Conservation (phyloP, 768 basidiomycete species). For the Galerina marginata region DNA sequence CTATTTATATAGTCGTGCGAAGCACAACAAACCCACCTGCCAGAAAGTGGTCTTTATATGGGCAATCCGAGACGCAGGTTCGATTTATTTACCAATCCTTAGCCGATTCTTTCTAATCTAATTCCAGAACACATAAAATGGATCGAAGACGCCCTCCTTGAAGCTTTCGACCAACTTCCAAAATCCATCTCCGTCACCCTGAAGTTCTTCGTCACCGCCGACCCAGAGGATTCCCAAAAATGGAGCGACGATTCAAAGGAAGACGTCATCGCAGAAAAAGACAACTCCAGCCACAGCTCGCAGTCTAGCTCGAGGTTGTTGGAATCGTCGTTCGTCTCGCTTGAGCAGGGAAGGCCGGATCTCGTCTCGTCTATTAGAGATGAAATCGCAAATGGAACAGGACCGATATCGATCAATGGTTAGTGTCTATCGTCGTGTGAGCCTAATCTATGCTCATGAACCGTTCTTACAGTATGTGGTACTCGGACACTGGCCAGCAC, state of each 20-base stretch:
- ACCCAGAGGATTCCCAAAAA: conserved; percentile 21
- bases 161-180: conserved; percentile 35
- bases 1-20: conserved; percentile 30
- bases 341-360: conserved; percentile 47
- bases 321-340: conserved; percentile 3
- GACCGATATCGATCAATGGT: conserved; percentile 56
- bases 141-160: conserved; percentile 46
- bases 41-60: conserved; percentile 47
- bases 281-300: background rate
- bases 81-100: conserved; percentile 5
- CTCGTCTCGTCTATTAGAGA: conserved; percentile 38
- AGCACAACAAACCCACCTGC: conserved; percentile 27
- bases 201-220: conserved; percentile 45
- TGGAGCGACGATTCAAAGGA: conserved; percentile 25
- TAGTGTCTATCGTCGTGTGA: conserved; percentile 16
- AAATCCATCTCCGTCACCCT: conserved; percentile 39
- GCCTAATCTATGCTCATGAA: background rate
- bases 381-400: conserved; percentile 41
- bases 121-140: conserved; percentile 44
- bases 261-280: conserved; percentile 20
- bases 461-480: conserved; percentile 50
- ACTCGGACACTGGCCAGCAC: conserved; percentile 42
- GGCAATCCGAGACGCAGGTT: conserved; percentile 48
- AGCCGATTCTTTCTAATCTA: background rate
- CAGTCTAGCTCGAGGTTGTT: conserved; percentile 6